Conservation (phyloP, 2,329 filamentous ascomycete genomes). For the Plenodomus lindquistii region DNA sequence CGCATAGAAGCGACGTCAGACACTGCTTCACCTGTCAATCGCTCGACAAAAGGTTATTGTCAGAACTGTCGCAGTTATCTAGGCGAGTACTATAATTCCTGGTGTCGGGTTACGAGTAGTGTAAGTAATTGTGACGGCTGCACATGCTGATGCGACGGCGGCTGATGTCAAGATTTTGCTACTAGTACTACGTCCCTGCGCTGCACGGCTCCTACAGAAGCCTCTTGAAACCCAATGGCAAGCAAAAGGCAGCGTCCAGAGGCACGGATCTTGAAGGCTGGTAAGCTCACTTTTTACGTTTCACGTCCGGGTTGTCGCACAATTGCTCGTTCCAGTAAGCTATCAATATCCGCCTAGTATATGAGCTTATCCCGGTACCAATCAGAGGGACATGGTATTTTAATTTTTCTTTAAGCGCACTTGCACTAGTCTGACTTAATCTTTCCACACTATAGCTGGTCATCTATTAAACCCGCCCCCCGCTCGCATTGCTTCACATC, state of each 20-base stretch:
- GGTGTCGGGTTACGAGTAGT: slow-evolving; percentile 35
- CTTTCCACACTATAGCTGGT: slow-evolving; percentile 45
- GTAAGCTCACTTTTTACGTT: slow-evolving; percentile 36
- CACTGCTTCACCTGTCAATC: slow-evolving; percentile 14
- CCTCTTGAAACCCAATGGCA: slow-evolving; percentile 29
- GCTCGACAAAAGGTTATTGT: slow-evolving; percentile 37
- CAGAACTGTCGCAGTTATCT: slow-evolving; percentile 29
- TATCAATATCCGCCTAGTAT: slow-evolving; percentile 34
- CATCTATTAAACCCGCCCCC: slow-evolving; percentile 43
- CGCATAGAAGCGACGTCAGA: slow-evolving; percentile 2
- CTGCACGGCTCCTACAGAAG: slow-evolving; percentile 40
- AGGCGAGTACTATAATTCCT: slow-evolving; percentile 46
- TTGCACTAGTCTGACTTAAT: slow-evolving; percentile 38
- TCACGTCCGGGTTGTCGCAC: slow-evolving; percentile 29
- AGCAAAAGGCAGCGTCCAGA: slow-evolving; percentile 31
- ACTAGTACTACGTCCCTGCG: slow-evolving; percentile 40
- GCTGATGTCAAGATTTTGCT: background rate
- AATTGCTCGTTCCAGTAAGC: slow-evolving; percentile 31
- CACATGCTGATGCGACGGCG: background rate
- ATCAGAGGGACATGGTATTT: slow-evolving; percentile 37
- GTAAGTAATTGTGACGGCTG: background rate
- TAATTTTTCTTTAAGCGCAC: slow-evolving; percentile 41
- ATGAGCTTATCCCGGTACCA: slow-evolving; percentile 40
- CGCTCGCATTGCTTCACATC: slow-evolving; percentile 16
- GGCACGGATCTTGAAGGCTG: slow-evolving; percentile 42